Conservation (phyloP, 331 rosid genomes). For the Cydonia oblonga region DNA sequence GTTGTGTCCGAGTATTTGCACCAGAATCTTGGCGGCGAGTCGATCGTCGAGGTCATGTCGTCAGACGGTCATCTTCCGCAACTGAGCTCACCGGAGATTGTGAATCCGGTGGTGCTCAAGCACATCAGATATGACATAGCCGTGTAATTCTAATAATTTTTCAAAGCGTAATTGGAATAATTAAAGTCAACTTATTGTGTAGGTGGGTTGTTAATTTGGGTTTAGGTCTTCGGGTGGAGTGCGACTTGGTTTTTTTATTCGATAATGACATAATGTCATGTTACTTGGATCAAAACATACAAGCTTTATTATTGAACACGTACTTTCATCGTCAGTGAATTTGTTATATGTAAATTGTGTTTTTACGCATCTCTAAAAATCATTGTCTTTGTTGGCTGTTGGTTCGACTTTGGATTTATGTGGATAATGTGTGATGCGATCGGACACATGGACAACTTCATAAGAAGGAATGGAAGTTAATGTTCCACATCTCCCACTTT, state of each 20-base stretch:
- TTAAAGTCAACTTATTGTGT: neutral
- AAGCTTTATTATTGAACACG: no score
- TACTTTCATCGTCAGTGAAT: no score
- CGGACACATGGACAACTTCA: neutral
- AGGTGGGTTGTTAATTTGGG: neutral
- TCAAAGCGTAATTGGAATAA: no score
- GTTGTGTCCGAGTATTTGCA: conserved; percentile 63
- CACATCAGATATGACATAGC: conserved; percentile 54
- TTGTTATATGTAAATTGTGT: no score
- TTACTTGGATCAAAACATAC: no score
- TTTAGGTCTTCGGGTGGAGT: no score
- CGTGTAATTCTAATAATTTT: neutral
- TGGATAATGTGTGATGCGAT: no score
- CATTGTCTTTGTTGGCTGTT: no score
- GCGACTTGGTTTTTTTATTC: no score
- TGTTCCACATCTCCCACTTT: neutral
- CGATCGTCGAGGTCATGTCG: conserved; percentile 65
- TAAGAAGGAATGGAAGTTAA: neutral
- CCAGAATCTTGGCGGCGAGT: conserved; percentile 37
- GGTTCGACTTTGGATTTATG: no score
- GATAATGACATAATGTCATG: no score
- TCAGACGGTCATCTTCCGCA: conserved; percentile 78
- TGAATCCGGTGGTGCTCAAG: conserved; percentile 53
- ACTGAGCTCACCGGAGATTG: conserved; percentile 64
- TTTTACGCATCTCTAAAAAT: no score